Conservation (phyloP, 805 yeast species). For the Isabelozyma gotoi region DNA sequence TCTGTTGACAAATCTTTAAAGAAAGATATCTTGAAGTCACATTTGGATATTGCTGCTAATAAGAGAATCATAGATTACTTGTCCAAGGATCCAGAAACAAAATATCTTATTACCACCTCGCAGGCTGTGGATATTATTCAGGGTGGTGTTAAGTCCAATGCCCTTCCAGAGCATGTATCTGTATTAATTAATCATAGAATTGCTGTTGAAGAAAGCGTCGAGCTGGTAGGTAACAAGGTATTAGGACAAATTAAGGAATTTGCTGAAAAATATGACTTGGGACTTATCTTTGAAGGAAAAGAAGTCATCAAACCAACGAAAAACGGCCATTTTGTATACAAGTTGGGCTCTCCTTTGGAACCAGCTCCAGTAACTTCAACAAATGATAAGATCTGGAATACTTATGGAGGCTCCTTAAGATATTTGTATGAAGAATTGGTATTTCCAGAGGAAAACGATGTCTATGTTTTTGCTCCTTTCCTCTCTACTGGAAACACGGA, state of each 20-base stretch:
- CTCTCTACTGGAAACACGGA: conserved; percentile 41
- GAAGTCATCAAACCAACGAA: conserved; percentile 19
- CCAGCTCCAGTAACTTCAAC: conserved; percentile 41
- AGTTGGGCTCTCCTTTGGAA: conserved; percentile 23
- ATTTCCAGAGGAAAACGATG: conserved; percentile 19
- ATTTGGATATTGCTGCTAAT: conserved; percentile 36
- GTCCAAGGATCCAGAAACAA: conserved; percentile 20
- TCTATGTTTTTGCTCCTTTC: conserved; percentile 32
- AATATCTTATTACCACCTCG: conserved; percentile 44
- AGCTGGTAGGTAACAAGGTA: conserved; percentile 30
- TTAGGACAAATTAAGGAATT: conserved; percentile 25
- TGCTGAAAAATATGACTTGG: conserved; percentile 39
- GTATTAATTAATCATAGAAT: conserved; percentile 46
- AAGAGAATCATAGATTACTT: conserved; percentile 33
- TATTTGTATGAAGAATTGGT: conserved; percentile 37
- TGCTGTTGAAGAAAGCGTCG: conserved; percentile 43
- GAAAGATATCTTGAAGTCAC: conserved; percentile 38
- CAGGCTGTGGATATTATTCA: conserved; percentile 47
- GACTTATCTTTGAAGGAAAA: conserved; percentile 28
- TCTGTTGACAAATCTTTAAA: conserved; percentile 30
- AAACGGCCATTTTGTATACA: conserved; percentile 32
- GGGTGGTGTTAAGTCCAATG: conserved; percentile 53
- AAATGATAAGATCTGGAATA: conserved; percentile 30
- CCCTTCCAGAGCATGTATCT: conserved; percentile 49
- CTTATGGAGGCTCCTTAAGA: conserved; percentile 36